Base-by-base conservation (phyloP, 2,329 filamentous ascomycete genomes). In the Elsinoe ampelina region DNA sequence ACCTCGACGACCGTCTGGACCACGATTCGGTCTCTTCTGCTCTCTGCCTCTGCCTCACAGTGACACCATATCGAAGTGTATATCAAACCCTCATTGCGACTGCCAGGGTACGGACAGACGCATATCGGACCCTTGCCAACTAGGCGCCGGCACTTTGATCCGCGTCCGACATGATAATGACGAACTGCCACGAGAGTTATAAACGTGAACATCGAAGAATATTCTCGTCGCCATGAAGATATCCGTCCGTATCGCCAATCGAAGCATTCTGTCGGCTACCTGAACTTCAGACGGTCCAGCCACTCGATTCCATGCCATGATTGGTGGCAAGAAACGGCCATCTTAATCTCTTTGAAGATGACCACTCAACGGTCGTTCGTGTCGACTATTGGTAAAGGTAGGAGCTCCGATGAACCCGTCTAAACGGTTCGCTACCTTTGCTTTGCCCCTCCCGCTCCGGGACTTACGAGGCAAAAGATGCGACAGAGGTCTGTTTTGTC, bases 141-240 rank as follows among this genome's bases (percentile, higher is more conserved):
- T 50, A 13, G 45, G 8, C 11, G 26, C 34, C 45, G 45, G 45
- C 45, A 50, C 32, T 34, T 36, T n/a, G 17, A n/a, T 36, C 48
- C 48, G 34, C 7, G 22, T 39, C 35, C 34, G 48, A 36, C 12
- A 39, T 35, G 30, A 17, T 19, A 26, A 50, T 50, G 45, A 50
- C 45, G 45, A 50, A 50, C 45, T 52, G 48, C 32, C 48, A 35
- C 26, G 48, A 26, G 48, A 20, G 45, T 52, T 52, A 34, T 34
- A 34, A 52, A 52, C 48, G 48, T 36, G 34, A 52, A 52, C 32
- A 52, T 39, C 48, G 48, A 52, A 52, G 48, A 52, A 52, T 52
- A 52, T 52, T 52, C 48, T 52, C 48, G 48, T 52, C 32, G 48
- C 34, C 26, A 35, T 15, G 34, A 15, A 52, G 13, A 17, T 22